Conservation (phyloP, 129 eudicot genomes). For the Rutidosis leptorrhynchoides region DNA sequence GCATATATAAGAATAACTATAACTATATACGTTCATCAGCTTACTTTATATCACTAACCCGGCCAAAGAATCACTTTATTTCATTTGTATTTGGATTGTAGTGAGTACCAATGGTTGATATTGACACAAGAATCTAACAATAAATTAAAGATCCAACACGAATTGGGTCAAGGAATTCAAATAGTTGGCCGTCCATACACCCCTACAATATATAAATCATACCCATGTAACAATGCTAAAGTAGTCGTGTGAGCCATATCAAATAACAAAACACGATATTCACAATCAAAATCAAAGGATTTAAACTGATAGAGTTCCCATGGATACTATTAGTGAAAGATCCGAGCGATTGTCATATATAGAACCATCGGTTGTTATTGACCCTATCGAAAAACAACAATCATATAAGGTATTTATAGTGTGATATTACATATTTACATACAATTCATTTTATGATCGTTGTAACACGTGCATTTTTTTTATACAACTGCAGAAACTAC, state of each 20-base stretch:
- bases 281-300: not conserved
- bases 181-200: constrained; percentile 32
- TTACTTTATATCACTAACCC: not conserved
- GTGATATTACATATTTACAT: not conserved
- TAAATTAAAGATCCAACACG: constrained; percentile 2
- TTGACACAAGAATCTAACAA: constrained; percentile 14
- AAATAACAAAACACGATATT: not conserved
- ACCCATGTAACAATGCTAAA: constrained; percentile 5
- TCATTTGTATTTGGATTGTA: constrained; percentile 18
- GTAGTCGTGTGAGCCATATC: constrained; percentile 8
- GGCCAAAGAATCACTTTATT: not conserved
- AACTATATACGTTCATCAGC: not conserved
- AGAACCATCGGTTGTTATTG: constrained; percentile 38
- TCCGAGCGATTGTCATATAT: constrained; percentile 32
- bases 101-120: constrained; percentile 11
- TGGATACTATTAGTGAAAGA: constrained; percentile 31
- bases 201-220: constrained; percentile 25
- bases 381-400: constrained; percentile 23
- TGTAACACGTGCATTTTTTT: not conserved
- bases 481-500: constrained; percentile 28
- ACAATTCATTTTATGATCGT: not conserved
- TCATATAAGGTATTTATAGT: constrained; percentile 32
- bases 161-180: constrained; percentile 20
- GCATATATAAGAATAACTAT: not conserved
- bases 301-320: not conserved